Evolutionary conservation across 139 green algal species (phyloP).

Genomic region (Cymbomonas tetramitiformis): DNA sequence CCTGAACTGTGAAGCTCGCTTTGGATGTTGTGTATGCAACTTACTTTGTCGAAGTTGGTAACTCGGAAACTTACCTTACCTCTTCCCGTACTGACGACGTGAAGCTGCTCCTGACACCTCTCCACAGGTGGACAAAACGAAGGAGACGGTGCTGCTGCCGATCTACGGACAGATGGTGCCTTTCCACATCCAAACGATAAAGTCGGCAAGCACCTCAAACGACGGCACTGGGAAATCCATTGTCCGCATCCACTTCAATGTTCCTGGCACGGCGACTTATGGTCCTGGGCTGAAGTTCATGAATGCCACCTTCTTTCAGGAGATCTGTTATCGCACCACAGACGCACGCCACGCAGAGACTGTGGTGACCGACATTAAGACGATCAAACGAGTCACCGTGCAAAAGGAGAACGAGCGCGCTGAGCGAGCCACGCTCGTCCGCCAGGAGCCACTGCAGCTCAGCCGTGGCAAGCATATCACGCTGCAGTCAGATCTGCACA

Average conservation of each 20-base stretch:
- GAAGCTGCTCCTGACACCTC: too few species aligned
- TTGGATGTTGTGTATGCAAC: too few species aligned
- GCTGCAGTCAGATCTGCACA: not conserved
- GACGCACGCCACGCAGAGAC: slow-evolving; percentile 49
- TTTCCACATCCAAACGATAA: slow-evolving; percentile 90
- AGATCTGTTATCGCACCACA: slow-evolving; percentile 73
- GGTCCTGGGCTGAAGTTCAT: slow-evolving; percentile 38
- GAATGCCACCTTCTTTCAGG: slow-evolving; percentile 66
- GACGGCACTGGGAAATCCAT: slow-evolving; percentile 61
- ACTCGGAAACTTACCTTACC: too few species aligned
- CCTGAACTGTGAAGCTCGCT: too few species aligned
- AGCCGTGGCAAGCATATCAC: slow-evolving; percentile 51
- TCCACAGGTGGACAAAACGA: slow-evolving; percentile 58
- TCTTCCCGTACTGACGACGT: too few species aligned
- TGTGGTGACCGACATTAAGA: slow-evolving; percentile 81
- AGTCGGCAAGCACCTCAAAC: slow-evolving; percentile 55
- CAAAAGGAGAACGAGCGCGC: slow-evolving; percentile 75
- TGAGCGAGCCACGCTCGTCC: slow-evolving; percentile 83
- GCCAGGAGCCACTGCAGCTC: slow-evolving; percentile 77
- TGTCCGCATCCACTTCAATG: slow-evolving; percentile 87
- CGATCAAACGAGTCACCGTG: slow-evolving; percentile 52
- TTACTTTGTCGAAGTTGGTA: too few species aligned
- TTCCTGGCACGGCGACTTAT: slow-evolving; percentile 20
- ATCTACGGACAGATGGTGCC: slow-evolving; percentile 91
- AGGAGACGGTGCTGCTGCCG: slow-evolving; percentile 79